A percentile compares a stretch with the other conserved stretches of the same genome.
phyloP scores from a whole-genome alignment of 768 basidiomycete species.

The Xanthoconium purpureum region DNA sequence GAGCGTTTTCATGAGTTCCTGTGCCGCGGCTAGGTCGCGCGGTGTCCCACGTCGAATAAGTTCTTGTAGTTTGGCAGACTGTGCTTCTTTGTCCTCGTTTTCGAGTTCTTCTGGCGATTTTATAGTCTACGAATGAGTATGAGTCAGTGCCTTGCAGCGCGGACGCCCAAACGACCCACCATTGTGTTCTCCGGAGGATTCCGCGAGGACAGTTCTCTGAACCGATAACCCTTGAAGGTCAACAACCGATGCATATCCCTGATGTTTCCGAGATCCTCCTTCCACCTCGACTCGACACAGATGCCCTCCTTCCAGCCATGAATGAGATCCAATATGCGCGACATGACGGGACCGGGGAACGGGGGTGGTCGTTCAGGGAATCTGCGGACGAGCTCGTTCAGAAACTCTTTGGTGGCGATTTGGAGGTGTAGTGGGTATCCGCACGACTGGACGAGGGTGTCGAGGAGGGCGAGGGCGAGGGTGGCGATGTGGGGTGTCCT shows the following conservation, averaged over 20 bases:
- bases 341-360: slow-evolving; percentile 93
- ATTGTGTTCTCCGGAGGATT: slow-evolving; percentile 18
- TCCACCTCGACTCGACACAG: slow-evolving; percentile 85
- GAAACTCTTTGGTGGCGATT: slow-evolving; percentile 94
- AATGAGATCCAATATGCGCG: slow-evolving; percentile 87
- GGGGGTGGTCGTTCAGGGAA: slow-evolving; percentile 98
- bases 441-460: slow-evolving; percentile 91
- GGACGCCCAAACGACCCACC: slow-evolving; percentile 11
- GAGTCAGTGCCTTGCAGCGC: not conserved
- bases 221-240: slow-evolving; percentile 89
- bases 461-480: slow-evolving; percentile 80
- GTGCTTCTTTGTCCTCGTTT: slow-evolving; percentile 90
- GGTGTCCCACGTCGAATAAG: slow-evolving; percentile 95
- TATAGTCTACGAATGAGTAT: slow-evolving; percentile 55
- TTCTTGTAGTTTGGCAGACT: slow-evolving; percentile 97
- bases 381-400: slow-evolving; percentile 96
- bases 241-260: slow-evolving; percentile 95
- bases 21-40: slow-evolving; percentile 89
- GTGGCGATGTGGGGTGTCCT: slow-evolving; percentile 90
- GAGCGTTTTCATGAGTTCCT: slow-evolving; percentile 94
- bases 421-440: slow-evolving; percentile 98
- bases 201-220: slow-evolving; percentile 48
- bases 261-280: slow-evolving; percentile 95
- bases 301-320: slow-evolving; percentile 94
- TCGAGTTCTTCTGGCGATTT: slow-evolving; percentile 97